phyloP scores from a whole-genome alignment of 208 protist species.

The Herpetomonas samuelpessoai region DNA sequence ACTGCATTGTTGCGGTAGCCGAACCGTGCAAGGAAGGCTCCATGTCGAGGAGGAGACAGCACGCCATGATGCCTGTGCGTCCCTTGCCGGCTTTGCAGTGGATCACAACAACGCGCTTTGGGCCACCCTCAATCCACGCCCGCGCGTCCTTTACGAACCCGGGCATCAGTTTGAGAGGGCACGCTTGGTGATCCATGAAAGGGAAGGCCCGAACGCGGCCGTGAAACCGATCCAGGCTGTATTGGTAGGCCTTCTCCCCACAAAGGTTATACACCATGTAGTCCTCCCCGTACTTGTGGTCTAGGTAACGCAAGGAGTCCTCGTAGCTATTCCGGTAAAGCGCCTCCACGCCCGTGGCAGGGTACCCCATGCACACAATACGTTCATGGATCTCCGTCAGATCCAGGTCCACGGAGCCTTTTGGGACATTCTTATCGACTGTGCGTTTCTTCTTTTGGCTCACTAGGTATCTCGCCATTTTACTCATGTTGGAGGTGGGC shows the following conservation, averaged over 20 bases:
- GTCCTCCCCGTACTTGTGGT: slow-evolving; percentile 74
- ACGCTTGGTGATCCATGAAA: slow-evolving; percentile 94
- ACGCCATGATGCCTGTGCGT: slow-evolving; percentile 94
- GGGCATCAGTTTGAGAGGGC: slow-evolving; percentile 80
- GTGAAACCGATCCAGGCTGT: slow-evolving; percentile 60
- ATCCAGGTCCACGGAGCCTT: slow-evolving; percentile 87
- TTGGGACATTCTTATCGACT: slow-evolving; percentile 44
- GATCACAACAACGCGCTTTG: slow-evolving; percentile 84
- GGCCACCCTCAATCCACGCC: slow-evolving; percentile 35
- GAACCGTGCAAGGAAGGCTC: slow-evolving; percentile 32
- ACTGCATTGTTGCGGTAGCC: slow-evolving; percentile 55
- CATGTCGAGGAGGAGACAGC: slow-evolving; percentile 60
- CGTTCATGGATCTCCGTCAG: slow-evolving; percentile 83
- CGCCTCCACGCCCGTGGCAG: slow-evolving; percentile 80
- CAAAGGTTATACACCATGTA: slow-evolving; percentile 96
- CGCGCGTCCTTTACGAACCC: slow-evolving; percentile 41
- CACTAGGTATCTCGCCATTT: slow-evolving; percentile 48
- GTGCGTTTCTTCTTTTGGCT: slow-evolving; percentile 88
- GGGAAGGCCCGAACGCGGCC: slow-evolving; percentile 69
- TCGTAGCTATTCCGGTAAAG: slow-evolving; percentile 92
- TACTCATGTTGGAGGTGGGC: no score
- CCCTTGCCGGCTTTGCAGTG: slow-evolving; percentile 97
- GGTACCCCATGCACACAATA: slow-evolving; percentile 95
- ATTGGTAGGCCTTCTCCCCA: slow-evolving; percentile 75
- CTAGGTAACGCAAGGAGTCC: slow-evolving; percentile 68